These are phyloP conservation scores for Notholithocarpus densiflorus DNA, from an alignment of 306 rosid genomes.

Conservation along the genomic window DNA sequence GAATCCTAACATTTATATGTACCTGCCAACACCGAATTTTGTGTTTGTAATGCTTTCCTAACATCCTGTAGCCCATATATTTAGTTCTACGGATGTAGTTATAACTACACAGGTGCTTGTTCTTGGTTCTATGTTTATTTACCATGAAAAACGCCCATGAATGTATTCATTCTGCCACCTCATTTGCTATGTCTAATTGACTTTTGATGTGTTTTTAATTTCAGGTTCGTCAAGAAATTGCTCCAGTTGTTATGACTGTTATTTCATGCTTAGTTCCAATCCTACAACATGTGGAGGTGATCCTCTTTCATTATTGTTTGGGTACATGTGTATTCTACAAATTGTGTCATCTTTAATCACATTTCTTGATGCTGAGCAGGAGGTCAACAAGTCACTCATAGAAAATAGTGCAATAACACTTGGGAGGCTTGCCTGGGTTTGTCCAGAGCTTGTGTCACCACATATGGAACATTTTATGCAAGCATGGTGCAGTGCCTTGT, in stretches of 20 bases:
- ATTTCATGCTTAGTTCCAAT: constrained; percentile 84
- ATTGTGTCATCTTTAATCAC: constrained; percentile 23
- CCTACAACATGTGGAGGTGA: constrained; percentile 88
- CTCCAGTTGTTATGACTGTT: constrained; percentile 74
- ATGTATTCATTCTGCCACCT: not conserved
- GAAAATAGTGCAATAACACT: constrained; percentile 97
- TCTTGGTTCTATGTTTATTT: not conserved
- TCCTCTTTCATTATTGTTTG: constrained; percentile 17
- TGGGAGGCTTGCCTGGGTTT: constrained; percentile 99
- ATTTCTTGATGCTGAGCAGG: constrained; percentile 48
- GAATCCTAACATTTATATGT: not conserved
- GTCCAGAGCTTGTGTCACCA: constrained; percentile 91
- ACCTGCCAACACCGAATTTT: not conserved
- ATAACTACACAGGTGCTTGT: not conserved
- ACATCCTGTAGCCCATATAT: not conserved
- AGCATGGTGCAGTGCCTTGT: constrained; percentile 93
- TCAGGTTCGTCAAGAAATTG: constrained; percentile 92
- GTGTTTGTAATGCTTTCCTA: not conserved
- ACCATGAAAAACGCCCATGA: not conserved
- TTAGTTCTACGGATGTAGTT: not conserved
- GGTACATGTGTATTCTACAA: not conserved
- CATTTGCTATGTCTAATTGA: not conserved
- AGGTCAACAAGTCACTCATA: constrained; percentile 76
- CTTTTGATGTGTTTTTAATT: constrained; percentile 21
- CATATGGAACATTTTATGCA: constrained; percentile 99